Base-by-base conservation (phyloP, 768 basidiomycete species). In the Exidia glandulosa region DNA sequence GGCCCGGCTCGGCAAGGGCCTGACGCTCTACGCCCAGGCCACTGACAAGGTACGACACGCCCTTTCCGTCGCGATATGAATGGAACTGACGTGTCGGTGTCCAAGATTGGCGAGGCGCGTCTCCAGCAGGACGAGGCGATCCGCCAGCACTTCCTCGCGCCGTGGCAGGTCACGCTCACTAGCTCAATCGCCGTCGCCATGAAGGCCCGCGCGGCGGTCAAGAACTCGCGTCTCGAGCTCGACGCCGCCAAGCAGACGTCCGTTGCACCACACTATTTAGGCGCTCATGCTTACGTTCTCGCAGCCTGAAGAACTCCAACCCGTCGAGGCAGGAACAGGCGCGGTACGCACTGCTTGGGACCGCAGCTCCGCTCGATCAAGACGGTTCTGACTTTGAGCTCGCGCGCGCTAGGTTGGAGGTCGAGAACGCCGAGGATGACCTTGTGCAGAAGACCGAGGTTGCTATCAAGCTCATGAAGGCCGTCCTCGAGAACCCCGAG, bases 361-460 rank as follows among this genome's bases (percentile, higher is more conserved):
- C 19, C 61, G 23, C 4, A 45, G 12, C 25, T n/a, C 7, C 32
- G 32, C 31, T 23, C 3, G 47, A 45, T 37, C 23, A 50, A 19
- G 12, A 48, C 10, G 7, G 14, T n/a, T 7, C 31, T 41, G n/a
- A 9, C 10, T 52, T 9, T n/a, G 23, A 54, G 9, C 12, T n/a
- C n/a, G n/a, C n/a, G n/a, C n/a, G n/a, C n/a, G n/a, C n/a, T 62
- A 72, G 69, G 55, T 83, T 96, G 25, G 91, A 94, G 65, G 89
- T 92, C 10, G 90, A 93, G 81, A 92, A 92, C 63, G 89, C 90
- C 9, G 90, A 93, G 50, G 96, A 99, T 70, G 92, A 94, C 72
- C 82, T 98, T 32, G 96, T 98, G 4, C 94, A 94, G 71, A 93
- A 92, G 79, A 99, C 96, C 27, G 96, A 99, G 72, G 88, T 94